Percentiles rank a stretch among this genome's conserved stretches.
Conservation (phyloP, 2,329 filamentous ascomycete genomes). For the Ceratocystis papillata region DNA sequence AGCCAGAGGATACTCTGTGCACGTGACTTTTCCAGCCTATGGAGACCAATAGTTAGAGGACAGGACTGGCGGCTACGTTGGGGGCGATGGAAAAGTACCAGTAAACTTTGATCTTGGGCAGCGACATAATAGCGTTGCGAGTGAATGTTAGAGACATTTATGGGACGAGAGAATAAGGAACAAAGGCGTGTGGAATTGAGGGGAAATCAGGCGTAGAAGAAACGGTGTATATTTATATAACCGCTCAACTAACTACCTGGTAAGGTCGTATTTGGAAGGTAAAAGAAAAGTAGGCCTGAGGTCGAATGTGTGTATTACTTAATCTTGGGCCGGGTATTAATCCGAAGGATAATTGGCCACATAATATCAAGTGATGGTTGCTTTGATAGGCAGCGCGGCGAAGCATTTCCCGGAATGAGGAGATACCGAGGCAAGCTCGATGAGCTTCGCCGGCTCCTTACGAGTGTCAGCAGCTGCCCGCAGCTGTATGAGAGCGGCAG, state of each 20-base stretch:
- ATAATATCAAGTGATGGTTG: background rate
- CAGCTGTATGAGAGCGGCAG: background rate
- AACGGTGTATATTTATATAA: background rate
- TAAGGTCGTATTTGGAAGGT: slow-evolving; percentile 2
- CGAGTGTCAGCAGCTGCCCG: background rate
- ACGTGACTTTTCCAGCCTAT: slow-evolving; percentile 72
- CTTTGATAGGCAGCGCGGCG: background rate
- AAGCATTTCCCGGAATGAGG: background rate
- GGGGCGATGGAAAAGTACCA: slow-evolving; percentile 22
- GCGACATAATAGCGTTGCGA: slow-evolving; percentile 17
- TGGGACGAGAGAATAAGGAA: background rate
- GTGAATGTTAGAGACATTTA: slow-evolving; percentile 14
- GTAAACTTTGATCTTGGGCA: slow-evolving; percentile 42
- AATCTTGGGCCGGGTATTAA: background rate
- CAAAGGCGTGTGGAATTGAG: slow-evolving; percentile 2
- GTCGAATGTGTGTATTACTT: background rate
- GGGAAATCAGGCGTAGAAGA: background rate
- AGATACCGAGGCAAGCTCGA: slow-evolving; percentile 8
- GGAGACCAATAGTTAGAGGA: slow-evolving; percentile 15
- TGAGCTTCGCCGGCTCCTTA: background rate
- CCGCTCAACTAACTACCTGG: background rate
- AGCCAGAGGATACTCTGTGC: slow-evolving; percentile 78
- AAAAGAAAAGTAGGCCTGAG: background rate
- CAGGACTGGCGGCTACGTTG: background rate
- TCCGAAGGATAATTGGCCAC: background rate